These are phyloP conservation scores for Trichoderma harzianum DNA, from an alignment of 2,329 filamentous ascomycete species.

Conservation along the genomic window DNA sequence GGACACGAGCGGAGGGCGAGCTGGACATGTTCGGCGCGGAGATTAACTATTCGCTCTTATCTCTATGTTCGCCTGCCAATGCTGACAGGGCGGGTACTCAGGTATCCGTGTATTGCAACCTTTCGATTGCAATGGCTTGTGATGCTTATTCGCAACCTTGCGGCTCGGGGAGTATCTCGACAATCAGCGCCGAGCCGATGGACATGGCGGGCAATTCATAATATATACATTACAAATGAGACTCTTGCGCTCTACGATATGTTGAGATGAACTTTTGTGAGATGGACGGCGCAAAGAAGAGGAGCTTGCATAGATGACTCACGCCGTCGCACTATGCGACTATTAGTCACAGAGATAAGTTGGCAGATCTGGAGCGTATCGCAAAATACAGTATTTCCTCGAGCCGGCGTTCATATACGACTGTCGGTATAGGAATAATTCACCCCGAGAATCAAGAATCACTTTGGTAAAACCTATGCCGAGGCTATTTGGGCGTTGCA, in stretches of 20 bases:
- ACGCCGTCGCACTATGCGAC: background rate
- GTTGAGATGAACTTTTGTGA: too few species aligned
- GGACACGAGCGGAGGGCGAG: conserved; percentile 18
- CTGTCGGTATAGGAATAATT: background rate
- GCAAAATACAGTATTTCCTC: background rate
- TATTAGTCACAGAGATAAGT: background rate
- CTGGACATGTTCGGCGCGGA: background rate
- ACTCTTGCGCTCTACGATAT: background rate
- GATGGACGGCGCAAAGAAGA: background rate
- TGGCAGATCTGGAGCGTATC: background rate
- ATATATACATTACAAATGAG: background rate
- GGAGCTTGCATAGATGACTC: background rate
- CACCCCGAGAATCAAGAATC: background rate
- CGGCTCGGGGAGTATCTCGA: background rate
- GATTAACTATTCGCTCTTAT: background rate
- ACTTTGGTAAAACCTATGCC: background rate
- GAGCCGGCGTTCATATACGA: background rate
- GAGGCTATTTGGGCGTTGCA: background rate
- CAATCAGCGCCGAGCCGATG: background rate
- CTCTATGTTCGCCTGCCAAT: background rate
- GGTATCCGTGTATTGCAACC: background rate
- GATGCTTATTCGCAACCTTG: background rate
- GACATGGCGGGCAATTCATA: background rate
- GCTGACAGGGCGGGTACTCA: background rate
- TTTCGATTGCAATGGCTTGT: background rate